Conservation (phyloP, 768 basidiomycete genomes). For the Chalciporus sphaerocephalus region DNA sequence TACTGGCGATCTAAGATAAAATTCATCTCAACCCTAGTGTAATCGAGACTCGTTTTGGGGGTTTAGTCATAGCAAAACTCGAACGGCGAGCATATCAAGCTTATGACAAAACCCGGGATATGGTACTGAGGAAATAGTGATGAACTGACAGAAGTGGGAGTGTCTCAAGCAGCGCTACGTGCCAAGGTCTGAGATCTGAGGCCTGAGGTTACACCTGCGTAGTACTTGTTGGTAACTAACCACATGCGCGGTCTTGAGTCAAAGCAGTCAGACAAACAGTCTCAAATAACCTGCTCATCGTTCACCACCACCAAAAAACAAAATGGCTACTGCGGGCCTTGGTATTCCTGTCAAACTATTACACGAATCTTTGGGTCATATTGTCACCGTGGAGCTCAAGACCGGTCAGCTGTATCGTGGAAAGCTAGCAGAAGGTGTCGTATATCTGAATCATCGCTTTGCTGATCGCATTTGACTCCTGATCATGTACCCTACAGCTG, state of each 20-base stretch:
- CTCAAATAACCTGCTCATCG: slow-evolving; percentile 14
- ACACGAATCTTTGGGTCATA: slow-evolving; percentile 93
- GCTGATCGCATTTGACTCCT: slow-evolving; percentile 11
- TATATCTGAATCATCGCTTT: slow-evolving; percentile 16
- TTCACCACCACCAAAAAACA: slow-evolving; percentile 11
- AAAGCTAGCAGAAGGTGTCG: slow-evolving; percentile 89
- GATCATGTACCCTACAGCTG: slow-evolving; percentile 55
- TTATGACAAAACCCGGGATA: no score
- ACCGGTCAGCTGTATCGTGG: slow-evolving; percentile 96
- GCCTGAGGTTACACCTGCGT: no score
- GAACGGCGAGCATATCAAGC: no score
- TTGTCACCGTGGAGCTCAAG: slow-evolving; percentile 97
- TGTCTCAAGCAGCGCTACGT: no score
- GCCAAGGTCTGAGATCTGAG: no score
- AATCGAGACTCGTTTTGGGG: no score
- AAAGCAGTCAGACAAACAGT: slow-evolving; percentile 10
- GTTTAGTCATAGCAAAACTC: no score
- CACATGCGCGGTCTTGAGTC: background rate
- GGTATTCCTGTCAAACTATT: slow-evolving; percentile 96
- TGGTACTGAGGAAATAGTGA: no score
- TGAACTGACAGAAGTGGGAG: no score
- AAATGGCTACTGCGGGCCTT: slow-evolving; percentile 54
- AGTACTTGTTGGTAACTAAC: no score
- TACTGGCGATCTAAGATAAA: no score
- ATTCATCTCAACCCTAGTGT: no score